Evolutionary conservation across 2,329 filamentous ascomycete species (phyloP).

Genomic region (Stachybotrys chlorohalonatus): DNA sequence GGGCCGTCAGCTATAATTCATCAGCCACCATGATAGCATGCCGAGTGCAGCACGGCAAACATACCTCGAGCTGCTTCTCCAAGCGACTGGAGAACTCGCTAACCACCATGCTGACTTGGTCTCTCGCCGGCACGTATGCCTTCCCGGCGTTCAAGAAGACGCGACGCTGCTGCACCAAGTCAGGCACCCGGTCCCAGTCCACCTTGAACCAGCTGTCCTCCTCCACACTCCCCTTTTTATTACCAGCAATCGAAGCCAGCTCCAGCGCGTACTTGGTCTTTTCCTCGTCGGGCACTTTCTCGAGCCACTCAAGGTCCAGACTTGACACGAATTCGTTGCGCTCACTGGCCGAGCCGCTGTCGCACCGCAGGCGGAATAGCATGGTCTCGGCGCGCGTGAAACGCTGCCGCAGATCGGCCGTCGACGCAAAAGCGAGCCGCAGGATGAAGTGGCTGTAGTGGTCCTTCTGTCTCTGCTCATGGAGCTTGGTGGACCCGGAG

Average conservation of each 20-base stretch:
- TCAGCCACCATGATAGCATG: background rate
- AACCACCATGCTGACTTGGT: slow-evolving; percentile 83
- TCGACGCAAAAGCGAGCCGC: slow-evolving; percentile 82
- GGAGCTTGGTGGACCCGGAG: slow-evolving; percentile 48
- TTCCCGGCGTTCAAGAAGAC: slow-evolving; percentile 74
- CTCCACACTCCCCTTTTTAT: slow-evolving; percentile 38
- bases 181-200: slow-evolving; percentile 87
- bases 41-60: slow-evolving; percentile 5
- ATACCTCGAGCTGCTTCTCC: slow-evolving; percentile 74
- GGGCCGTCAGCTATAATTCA: slow-evolving; percentile 62
- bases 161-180: slow-evolving; percentile 71
- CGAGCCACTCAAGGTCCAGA: slow-evolving; percentile 84
- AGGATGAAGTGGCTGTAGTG: slow-evolving; percentile 98
- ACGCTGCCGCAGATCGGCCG: slow-evolving; percentile 78
- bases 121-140: slow-evolving; percentile 80
- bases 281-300: slow-evolving; percentile 72
- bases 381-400: slow-evolving; percentile 83
- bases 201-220: slow-evolving; percentile 94
- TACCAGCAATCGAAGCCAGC: slow-evolving; percentile 41
- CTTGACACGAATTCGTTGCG: slow-evolving; percentile 66
- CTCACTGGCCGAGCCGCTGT: slow-evolving; percentile 66
- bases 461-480: slow-evolving; percentile 78
- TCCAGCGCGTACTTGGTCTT: slow-evolving; percentile 53
- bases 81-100: slow-evolving; percentile 75
- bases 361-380: slow-evolving; percentile 77